These are phyloP conservation scores for Senecio squalidus DNA, from an alignment of 140 eudicot species.

Conservation along the genomic window DNA sequence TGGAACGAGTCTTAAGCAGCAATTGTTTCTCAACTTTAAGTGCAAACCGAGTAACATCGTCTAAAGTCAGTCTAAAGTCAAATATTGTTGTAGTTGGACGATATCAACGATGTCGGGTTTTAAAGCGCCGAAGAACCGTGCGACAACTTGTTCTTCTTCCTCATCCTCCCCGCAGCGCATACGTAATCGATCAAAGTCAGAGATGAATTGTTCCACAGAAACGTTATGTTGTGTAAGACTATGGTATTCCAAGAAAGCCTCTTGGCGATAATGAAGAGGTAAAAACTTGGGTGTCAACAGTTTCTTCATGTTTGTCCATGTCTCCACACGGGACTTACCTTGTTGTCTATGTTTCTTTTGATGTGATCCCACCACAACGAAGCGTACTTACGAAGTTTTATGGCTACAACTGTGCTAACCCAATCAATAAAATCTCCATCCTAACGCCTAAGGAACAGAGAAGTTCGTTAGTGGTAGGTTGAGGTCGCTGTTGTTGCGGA, in stretches of 20 bases:
- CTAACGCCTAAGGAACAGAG: no score
- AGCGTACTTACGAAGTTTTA: background rate
- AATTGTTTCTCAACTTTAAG: no score
- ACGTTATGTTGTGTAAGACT: background rate
- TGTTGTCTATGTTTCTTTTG: background rate
- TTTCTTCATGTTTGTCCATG: background rate
- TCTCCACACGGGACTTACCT: background rate
- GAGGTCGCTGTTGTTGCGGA: no score
- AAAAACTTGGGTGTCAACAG: background rate
- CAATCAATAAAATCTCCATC: conserved; percentile 3
- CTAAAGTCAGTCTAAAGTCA: no score
- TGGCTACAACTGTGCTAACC: background rate
- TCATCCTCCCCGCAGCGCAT: background rate
- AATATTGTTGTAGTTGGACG: no score
- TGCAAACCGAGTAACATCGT: no score
- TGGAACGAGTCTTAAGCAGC: no score
- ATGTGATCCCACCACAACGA: background rate
- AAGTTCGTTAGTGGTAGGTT: no score
- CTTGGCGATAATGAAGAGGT: background rate
- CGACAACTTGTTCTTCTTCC: background rate
- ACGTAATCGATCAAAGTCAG: background rate
- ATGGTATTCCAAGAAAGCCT: background rate
- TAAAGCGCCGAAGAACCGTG: background rate
- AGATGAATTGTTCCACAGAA: background rate
- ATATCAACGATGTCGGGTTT: no score